A percentile compares a stretch with the other conserved stretches of the same genome.
These are phyloP conservation scores for Lactarius vividus DNA, from an alignment of 768 basidiomycete species.

Conservation along the genomic window DNA sequence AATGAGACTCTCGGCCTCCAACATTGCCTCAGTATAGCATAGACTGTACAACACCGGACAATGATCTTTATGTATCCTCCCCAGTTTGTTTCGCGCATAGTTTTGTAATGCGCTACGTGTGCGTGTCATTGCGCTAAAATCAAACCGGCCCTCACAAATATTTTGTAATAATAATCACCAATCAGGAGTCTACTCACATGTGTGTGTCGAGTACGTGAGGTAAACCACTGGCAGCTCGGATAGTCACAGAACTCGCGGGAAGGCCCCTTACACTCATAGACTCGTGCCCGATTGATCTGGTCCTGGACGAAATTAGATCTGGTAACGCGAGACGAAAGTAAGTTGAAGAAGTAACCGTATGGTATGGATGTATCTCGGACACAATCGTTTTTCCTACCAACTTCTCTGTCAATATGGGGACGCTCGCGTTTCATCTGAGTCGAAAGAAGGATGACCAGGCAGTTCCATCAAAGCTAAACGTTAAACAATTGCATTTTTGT, in stretches of 20 bases:
- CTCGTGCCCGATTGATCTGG: neutral
- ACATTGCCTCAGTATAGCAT: conserved; percentile 17
- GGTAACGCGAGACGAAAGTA: neutral
- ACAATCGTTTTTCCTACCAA: too few species aligned
- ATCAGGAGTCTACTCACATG: neutral
- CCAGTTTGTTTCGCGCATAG: conserved; percentile 5
- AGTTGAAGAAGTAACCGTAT: too few species aligned
- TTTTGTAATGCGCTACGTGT: conserved; percentile 7
- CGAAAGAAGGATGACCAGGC: too few species aligned
- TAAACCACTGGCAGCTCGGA: too few species aligned
- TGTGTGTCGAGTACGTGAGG: too few species aligned
- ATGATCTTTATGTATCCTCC: conserved; percentile 8
- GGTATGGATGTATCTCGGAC: too few species aligned
- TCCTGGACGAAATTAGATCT: neutral
- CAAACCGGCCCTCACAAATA: conserved; percentile 10
- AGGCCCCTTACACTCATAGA: too few species aligned
- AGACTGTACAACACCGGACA: conserved; percentile 22
- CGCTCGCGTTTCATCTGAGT: too few species aligned
- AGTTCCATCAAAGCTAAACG: neutral
- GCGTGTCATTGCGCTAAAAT: conserved; percentile 8
- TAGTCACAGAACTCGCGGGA: too few species aligned
- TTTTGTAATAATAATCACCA: conserved; percentile 13
- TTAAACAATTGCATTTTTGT: neutral
- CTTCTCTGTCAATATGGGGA: too few species aligned
- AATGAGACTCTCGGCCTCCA: conserved; percentile 54